These are phyloP conservation scores for Corymbia calophylla DNA, from an alignment of 441 rosid genomes.

Conservation along the genomic window DNA sequence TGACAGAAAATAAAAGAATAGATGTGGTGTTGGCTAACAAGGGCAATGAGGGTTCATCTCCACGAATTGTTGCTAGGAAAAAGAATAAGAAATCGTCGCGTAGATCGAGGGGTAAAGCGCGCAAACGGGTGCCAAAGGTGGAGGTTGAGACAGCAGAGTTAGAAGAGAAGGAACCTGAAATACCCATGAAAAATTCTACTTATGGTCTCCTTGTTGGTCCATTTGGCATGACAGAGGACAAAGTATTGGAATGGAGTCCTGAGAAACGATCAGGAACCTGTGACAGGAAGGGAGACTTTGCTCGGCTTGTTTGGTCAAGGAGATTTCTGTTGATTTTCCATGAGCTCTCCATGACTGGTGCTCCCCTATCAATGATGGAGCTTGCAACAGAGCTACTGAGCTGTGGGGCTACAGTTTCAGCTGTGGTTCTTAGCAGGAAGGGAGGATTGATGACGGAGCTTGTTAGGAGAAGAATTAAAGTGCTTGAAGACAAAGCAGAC, in stretches of 20 bases:
- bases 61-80: constrained; percentile 31
- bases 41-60: constrained; percentile 23
- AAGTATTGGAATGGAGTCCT: constrained; percentile 81
- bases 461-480: constrained; percentile 77
- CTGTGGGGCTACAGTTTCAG: constrained; percentile 97
- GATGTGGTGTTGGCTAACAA: constrained; percentile 52
- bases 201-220: constrained; percentile 84
- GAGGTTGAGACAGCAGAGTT: constrained; percentile 24
- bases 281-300: constrained; percentile 83
- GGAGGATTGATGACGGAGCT: constrained; percentile 93
- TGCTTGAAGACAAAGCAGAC: constrained; percentile 84
- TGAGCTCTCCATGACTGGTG: constrained; percentile 98
- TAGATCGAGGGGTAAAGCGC: constrained; percentile 33
- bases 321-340: constrained; percentile 84
- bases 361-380: constrained; percentile 97
- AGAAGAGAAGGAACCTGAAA: constrained; percentile 53
- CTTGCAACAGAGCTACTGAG: constrained; percentile 93
- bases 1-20: constrained; percentile 28
- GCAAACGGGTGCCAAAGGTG: constrained; percentile 30
- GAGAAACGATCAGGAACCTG: constrained; percentile 90
- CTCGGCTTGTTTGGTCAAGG: constrained; percentile 95
- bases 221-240: constrained; percentile 72
- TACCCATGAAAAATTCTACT: constrained; percentile 59
- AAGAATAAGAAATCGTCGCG: constrained; percentile 44
- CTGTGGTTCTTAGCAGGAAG: constrained; percentile 85